Percentiles rank a stretch among this genome's conserved stretches.
These are phyloP conservation scores for Acarospora socialis DNA, from an alignment of 2,329 filamentous ascomycete species.

Conservation along the genomic window DNA sequence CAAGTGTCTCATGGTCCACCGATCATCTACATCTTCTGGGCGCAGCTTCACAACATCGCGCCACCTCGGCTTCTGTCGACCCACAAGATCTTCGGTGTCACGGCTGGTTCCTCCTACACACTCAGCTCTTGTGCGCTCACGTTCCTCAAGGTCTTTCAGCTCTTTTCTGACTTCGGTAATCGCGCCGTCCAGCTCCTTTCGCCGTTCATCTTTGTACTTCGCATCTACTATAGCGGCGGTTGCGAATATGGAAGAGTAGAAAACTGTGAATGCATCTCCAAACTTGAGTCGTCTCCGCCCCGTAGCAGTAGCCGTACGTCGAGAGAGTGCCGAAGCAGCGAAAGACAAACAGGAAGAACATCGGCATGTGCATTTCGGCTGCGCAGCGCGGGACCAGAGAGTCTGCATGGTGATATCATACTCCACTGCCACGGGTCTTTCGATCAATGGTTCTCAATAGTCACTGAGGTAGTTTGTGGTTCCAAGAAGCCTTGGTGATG, in stretches of 20 bases:
- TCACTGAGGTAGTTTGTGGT: too few species aligned
- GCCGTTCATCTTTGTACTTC: constrained; percentile 25
- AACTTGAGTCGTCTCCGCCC: constrained; percentile 25
- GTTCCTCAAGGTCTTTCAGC: constrained; percentile 4
- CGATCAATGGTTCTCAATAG: too few species aligned
- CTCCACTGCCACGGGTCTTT: too few species aligned
- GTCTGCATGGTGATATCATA: constrained; percentile 24
- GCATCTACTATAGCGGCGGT: constrained; percentile 28
- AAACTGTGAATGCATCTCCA: constrained; percentile 28
- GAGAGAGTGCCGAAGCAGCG: constrained; percentile 22
- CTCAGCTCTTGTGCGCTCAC: too few species aligned
- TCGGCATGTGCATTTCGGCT: constrained; percentile 25
- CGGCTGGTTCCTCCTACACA: too few species aligned
- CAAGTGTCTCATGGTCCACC: too few species aligned
- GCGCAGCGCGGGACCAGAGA: constrained; percentile 29
- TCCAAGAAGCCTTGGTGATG: too few species aligned
- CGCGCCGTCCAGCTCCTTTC: constrained; percentile 27
- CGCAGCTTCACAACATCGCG: too few species aligned
- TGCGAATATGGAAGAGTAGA: constrained; percentile 31
- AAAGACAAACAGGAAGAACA: constrained; percentile 29
- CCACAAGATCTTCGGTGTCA: too few species aligned
- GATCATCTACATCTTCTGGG: too few species aligned
- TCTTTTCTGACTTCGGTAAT: constrained; percentile 27
- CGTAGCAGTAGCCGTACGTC: constrained; percentile 21
- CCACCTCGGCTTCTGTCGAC: too few species aligned